These are phyloP conservation scores for Gelatoporia subvermispora DNA, from an alignment of 768 basidiomycete genomes.

Conservation along the genomic window DNA sequence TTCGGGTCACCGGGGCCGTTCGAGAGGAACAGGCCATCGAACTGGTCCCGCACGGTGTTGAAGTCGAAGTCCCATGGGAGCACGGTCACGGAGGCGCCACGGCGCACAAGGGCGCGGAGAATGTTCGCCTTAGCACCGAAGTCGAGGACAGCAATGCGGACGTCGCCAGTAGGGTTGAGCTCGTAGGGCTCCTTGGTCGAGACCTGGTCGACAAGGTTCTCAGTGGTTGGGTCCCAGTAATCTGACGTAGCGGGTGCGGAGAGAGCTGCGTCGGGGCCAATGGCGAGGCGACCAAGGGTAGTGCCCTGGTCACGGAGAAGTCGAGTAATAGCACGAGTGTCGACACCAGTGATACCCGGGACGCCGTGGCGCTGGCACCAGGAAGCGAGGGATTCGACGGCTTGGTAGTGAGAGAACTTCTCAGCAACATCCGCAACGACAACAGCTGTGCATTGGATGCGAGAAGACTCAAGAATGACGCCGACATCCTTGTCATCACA, in stretches of 20 bases:
- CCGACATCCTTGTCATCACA: slow-evolving; percentile 75
- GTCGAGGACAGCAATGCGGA: slow-evolving; percentile 93
- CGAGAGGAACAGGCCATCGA: slow-evolving; percentile 91
- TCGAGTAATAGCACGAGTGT: slow-evolving; percentile 93
- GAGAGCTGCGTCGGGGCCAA: slow-evolving; percentile 66
- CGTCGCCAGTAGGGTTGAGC: slow-evolving; percentile 81
- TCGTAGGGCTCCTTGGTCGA: slow-evolving; percentile 83
- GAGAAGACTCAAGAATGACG: slow-evolving; percentile 81
- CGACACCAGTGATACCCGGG: slow-evolving; percentile 94
- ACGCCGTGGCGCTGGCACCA: slow-evolving; percentile 92
- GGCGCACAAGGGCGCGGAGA: slow-evolving; percentile 83
- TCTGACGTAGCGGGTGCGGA: slow-evolving; percentile 59
- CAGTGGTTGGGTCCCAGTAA: slow-evolving; percentile 89
- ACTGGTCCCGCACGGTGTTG: slow-evolving; percentile 84
- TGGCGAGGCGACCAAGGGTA: slow-evolving; percentile 85
- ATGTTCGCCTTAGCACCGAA: slow-evolving; percentile 99
- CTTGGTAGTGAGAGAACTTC: slow-evolving; percentile 90
- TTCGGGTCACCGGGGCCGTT: slow-evolving; percentile 96
- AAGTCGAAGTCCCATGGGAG: slow-evolving; percentile 98
- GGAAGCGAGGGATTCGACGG: slow-evolving; percentile 85
- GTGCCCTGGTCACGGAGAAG: slow-evolving; percentile 96
- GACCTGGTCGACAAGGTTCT: slow-evolving; percentile 92
- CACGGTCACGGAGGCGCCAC: slow-evolving; percentile 90
- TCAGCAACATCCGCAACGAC: slow-evolving; percentile 94
- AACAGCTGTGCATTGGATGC: slow-evolving; percentile 88